phyloP scores from a whole-genome alignment of 2,329 filamentous ascomycete genomes.

The Dactylellina haptotyla region DNA sequence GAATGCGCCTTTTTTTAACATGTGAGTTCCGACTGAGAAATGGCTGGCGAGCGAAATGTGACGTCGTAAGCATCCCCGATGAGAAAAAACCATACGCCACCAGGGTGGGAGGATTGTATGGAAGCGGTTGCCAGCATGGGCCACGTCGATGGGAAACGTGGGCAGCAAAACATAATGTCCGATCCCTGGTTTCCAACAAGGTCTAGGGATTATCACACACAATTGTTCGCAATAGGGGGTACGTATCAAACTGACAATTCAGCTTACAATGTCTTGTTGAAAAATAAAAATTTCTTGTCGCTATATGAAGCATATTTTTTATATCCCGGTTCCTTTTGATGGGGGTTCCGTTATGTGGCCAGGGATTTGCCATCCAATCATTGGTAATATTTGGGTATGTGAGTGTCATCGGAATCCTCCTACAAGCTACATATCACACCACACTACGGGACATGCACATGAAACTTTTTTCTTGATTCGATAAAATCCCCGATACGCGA shows the following conservation, averaged over 20 bases:
- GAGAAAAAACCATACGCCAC: conserved; percentile 19
- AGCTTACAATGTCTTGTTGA: not conserved
- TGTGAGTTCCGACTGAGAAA: conserved; percentile 41
- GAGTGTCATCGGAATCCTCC: conserved; percentile 27
- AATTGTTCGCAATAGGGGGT: too few relatives aligned
- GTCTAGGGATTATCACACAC: too few relatives aligned
- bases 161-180: conserved; percentile 18
- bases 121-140: conserved; percentile 7
- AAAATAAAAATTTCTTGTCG: not conserved
- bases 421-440: conserved; percentile 36
- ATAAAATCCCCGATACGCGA: conserved; percentile 50
- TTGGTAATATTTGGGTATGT: conserved; percentile 7
- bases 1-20: conserved; percentile 11
- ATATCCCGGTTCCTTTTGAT: conserved; percentile 1
- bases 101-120: not conserved
- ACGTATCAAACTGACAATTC: too few relatives aligned
- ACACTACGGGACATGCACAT: conserved; percentile 27
- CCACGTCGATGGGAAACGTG: conserved; percentile 20
- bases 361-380: conserved; percentile 33
- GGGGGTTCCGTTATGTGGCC: not conserved
- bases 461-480: conserved; percentile 20
- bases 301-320: conserved; percentile 5
- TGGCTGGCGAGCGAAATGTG: conserved; percentile 6
- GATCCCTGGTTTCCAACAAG: not conserved
- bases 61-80: conserved; percentile 23